phyloP scores from a whole-genome alignment of 495 filamentous ascomycete species.

The Articulospora tetracladia region DNA sequence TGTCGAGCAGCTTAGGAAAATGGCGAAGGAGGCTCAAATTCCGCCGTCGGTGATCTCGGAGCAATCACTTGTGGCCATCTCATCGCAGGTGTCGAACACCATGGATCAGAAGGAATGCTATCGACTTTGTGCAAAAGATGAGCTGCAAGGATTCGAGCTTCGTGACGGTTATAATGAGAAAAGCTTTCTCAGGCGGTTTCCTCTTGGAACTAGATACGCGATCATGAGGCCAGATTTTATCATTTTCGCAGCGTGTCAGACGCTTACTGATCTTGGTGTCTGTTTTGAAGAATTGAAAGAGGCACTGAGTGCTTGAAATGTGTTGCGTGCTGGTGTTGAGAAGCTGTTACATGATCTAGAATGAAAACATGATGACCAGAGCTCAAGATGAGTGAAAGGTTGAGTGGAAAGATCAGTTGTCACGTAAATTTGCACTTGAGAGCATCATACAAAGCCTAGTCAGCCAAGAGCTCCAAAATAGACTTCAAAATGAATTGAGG shows the following conservation, averaged over 20 bases:
- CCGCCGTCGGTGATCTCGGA: not conserved
- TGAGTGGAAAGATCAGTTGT: too few species aligned
- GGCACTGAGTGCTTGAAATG: not conserved
- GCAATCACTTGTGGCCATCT: not conserved
- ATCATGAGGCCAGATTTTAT: constrained; percentile 24
- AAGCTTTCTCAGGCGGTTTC: constrained; percentile 9
- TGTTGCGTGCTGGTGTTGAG: too few species aligned
- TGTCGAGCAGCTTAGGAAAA: not conserved
- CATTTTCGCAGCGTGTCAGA: constrained; percentile 15
- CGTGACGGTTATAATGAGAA: not conserved
- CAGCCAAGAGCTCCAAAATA: too few species aligned
- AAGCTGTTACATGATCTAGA: too few species aligned
- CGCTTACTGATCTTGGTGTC: constrained; percentile 8
- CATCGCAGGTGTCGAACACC: not conserved
- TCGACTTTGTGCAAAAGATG: not conserved
- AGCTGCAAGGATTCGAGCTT: not conserved
- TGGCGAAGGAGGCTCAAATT: not conserved
- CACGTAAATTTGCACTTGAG: too few species aligned
- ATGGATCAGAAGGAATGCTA: not conserved
- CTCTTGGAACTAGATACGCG: constrained; percentile 9
- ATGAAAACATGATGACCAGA: too few species aligned
- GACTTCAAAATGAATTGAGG: too few species aligned
- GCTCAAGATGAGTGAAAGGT: too few species aligned
- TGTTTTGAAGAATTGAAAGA: constrained; percentile 20
- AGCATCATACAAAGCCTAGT: too few species aligned